Evolutionary conservation across 2,329 filamentous ascomycete genomes (phyloP).

Genomic region (Xylariaceae sp.): DNA sequence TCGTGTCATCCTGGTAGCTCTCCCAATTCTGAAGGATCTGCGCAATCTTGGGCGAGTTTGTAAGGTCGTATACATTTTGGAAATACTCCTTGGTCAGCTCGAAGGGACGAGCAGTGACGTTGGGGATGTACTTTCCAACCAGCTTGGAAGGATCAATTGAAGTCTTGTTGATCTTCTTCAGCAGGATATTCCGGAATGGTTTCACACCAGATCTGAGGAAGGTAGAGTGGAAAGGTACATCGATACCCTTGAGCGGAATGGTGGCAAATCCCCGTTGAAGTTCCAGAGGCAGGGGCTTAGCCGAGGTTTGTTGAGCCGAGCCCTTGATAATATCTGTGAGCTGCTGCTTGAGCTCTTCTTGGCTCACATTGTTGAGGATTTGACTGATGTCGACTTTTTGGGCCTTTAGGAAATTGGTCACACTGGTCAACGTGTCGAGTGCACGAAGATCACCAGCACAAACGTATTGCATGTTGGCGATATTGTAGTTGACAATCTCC

Average conservation of each 20-base stretch:
- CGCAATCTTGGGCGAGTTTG: conserved; percentile 75
- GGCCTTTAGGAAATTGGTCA: conserved; percentile 92
- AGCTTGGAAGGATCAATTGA: conserved; percentile 96
- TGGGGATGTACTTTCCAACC: conserved; percentile 97
- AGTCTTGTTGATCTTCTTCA: conserved; percentile 99
- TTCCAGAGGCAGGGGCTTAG: conserved; percentile 83
- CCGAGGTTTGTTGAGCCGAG: conserved; percentile 79
- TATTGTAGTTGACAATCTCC: conserved; percentile 97
- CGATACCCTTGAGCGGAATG: conserved; percentile 93
- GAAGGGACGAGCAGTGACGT: conserved; percentile 94
- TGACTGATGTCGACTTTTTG: conserved; percentile 97
- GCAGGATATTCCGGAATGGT: conserved; percentile 94
- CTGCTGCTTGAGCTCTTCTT: conserved; percentile 88
- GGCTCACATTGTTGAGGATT: conserved; percentile 77
- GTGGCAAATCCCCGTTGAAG: conserved; percentile 95
- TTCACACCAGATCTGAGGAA: conserved; percentile 98
- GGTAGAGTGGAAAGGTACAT: conserved; percentile 98
- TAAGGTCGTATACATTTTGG: conserved; percentile 94
- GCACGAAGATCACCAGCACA: conserved; percentile 67
- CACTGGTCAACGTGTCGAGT: conserved; percentile 69
- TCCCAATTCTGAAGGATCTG: conserved; percentile 85
- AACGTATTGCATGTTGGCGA: conserved; percentile 72
- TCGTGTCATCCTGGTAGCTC: conserved; percentile 57
- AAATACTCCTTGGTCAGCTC: conserved; percentile 98
- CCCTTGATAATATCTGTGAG: conserved; percentile 87